These are phyloP conservation scores for Fusarium sp. DNA, from an alignment of 2,329 filamentous ascomycete genomes.

Conservation along the genomic window DNA sequence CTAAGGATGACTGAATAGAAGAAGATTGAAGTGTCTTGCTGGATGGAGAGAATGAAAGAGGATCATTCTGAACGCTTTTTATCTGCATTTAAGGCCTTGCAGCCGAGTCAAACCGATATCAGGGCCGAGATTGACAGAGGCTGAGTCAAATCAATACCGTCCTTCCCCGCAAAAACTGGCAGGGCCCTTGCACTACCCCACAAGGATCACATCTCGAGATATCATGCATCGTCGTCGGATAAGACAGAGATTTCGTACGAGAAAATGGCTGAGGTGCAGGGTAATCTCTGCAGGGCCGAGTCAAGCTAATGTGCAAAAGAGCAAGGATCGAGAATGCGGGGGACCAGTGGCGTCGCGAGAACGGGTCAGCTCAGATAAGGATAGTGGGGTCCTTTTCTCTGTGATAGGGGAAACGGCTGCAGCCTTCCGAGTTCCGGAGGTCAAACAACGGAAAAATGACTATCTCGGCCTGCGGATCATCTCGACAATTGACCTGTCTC, in stretches of 20 bases:
- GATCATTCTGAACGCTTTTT: not conserved
- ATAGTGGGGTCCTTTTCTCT: not conserved
- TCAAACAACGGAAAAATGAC: not conserved
- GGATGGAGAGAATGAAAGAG: not conserved
- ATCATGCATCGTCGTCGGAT: not conserved
- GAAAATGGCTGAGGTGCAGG: not conserved
- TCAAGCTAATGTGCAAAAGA: not conserved
- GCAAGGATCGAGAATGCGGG: not conserved
- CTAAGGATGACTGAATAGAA: not conserved
- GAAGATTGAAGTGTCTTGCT: not conserved
- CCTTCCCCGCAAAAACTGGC: not conserved
- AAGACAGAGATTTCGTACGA: not conserved
- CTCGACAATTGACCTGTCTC: not conserved
- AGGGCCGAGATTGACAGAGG: not conserved
- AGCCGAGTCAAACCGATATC: not conserved
- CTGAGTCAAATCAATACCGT: not conserved
- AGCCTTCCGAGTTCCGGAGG: constrained; percentile 6
- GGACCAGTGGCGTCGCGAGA: not conserved
- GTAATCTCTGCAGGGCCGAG: not conserved
- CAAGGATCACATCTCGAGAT: not conserved
- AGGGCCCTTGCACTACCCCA: not conserved
- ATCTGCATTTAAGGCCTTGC: not conserved
- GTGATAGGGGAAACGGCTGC: not conserved
- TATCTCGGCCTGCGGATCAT: constrained; percentile 3
- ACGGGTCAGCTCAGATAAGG: not conserved